Evolutionary conservation across 2,329 filamentous ascomycete genomes (phyloP).

Genomic region (Dactylellina leptospora): DNA sequence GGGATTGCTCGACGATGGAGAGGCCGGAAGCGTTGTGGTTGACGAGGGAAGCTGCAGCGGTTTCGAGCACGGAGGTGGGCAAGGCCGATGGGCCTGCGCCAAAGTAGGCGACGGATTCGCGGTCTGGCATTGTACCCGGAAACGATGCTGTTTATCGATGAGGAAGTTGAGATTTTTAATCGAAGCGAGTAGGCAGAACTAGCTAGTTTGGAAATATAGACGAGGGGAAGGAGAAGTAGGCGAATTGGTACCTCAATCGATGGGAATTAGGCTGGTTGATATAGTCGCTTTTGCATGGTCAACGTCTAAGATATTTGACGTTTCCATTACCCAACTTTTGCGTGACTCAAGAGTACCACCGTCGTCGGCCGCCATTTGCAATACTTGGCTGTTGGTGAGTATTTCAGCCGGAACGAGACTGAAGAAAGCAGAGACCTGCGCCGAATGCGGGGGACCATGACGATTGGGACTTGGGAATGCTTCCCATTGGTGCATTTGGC

Average conservation of each 20-base stretch:
- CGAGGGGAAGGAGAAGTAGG: background rate
- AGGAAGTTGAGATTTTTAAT: background rate
- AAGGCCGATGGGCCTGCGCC: constrained; percentile 89
- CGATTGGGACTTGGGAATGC: background rate
- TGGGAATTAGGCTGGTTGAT: constrained; percentile 2
- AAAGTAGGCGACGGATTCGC: constrained; percentile 83
- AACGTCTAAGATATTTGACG: constrained; percentile 15
- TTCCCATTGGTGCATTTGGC: constrained; percentile 16
- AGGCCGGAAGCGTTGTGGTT: constrained; percentile 84
- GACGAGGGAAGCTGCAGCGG: constrained; percentile 77
- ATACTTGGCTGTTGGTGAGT: background rate
- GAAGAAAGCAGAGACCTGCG: constrained; percentile 1
- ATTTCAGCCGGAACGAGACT: constrained; percentile 28
- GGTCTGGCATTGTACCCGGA: constrained; percentile 71
- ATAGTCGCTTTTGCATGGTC: background rate
- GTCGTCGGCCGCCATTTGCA: constrained; percentile 38
- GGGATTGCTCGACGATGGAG: constrained; percentile 87
- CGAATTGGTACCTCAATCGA: background rate
- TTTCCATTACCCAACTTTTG: constrained; percentile 27
- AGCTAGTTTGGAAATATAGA: constrained; percentile 7
- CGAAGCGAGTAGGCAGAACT: background rate
- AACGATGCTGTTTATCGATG: background rate
- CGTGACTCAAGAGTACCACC: constrained; percentile 29
- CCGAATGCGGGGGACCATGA: constrained; percentile 44
- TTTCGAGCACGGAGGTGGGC: constrained; percentile 81